Conservation (phyloP, 75 land plant species). For the Picea sitchensis region DNA sequence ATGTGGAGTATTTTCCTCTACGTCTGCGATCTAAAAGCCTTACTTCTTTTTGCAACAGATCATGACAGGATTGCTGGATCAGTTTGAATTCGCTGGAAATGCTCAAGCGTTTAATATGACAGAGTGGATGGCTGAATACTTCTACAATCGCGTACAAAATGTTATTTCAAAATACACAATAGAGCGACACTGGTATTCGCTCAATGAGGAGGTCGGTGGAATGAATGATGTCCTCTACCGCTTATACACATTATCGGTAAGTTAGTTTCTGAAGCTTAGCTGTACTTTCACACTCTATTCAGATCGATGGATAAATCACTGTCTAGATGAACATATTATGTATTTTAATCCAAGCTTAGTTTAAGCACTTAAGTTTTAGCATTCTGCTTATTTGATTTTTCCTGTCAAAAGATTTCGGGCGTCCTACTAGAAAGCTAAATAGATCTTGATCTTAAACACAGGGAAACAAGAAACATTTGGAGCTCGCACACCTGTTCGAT, state of each 20-base stretch:
- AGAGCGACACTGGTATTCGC: conserved; percentile 75
- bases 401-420: too few species aligned
- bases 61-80: conserved; percentile 86
- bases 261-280: background rate
- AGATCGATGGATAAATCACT: too few species aligned
- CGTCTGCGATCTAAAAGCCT: background rate
- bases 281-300: too few species aligned
- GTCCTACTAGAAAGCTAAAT: too few species aligned
- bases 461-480: conserved; percentile 70
- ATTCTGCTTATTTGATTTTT: too few species aligned
- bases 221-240: conserved; percentile 96
- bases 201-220: conserved; percentile 96
- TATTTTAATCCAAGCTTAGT: too few species aligned
- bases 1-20: too few species aligned
- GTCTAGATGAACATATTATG: too few species aligned
- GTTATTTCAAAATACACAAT: conserved; percentile 64
- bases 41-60: conserved; percentile 36
- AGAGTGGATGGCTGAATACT: conserved; percentile 76
- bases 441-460: conserved; percentile 14
- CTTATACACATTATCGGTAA: conserved; percentile 69
- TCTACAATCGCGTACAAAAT: conserved; percentile 64
- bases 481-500: conserved; percentile 92
- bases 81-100: conserved; percentile 53
- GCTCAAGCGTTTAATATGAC: conserved; percentile 58
- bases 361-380: too few species aligned